Conservation (phyloP, 2,329 filamentous ascomycete species). For the Oidium heveae region DNA sequence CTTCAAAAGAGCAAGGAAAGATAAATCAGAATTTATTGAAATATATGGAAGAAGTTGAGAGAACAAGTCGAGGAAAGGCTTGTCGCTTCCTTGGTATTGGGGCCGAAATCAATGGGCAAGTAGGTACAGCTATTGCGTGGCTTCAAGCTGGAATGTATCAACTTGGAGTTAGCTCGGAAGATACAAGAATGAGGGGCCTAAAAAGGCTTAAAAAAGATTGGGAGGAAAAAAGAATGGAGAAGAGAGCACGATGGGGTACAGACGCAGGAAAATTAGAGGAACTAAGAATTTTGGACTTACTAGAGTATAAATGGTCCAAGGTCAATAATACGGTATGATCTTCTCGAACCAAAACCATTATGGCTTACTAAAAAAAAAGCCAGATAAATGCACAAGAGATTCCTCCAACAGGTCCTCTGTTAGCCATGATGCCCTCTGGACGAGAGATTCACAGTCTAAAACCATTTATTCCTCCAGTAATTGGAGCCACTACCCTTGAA, state of each 20-base stretch:
- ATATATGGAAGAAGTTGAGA: slow-evolving; percentile 52
- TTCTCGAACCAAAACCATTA: neutral
- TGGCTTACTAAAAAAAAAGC: neutral
- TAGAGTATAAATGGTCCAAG: slow-evolving; percentile 74
- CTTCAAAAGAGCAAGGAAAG: slow-evolving; percentile 18
- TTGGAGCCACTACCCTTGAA: slow-evolving; percentile 41
- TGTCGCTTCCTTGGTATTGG: slow-evolving; percentile 82
- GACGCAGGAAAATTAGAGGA: slow-evolving; percentile 76
- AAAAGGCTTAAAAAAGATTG: slow-evolving; percentile 48
- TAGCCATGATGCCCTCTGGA: slow-evolving; percentile 64
- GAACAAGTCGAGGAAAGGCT: slow-evolving; percentile 57
- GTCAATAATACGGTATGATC: slow-evolving; percentile 65
- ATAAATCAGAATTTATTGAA: slow-evolving; percentile 40
- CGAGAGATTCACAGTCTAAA: slow-evolving; percentile 59
- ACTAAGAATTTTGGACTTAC: slow-evolving; percentile 58
- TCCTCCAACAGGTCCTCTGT: slow-evolving; percentile 42
- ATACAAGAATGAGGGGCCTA: slow-evolving; percentile 24
- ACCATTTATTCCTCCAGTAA: slow-evolving; percentile 35
- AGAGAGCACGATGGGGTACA: slow-evolving; percentile 45
- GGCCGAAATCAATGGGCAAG: slow-evolving; percentile 57
- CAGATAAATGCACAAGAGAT: slow-evolving; percentile 61
- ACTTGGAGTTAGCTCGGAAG: slow-evolving; percentile 31
- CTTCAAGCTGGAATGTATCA: slow-evolving; percentile 51
- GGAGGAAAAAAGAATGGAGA: slow-evolving; percentile 52
- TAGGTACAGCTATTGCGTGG: slow-evolving; percentile 72